phyloP scores from a whole-genome alignment of 192 early-diverging fungal species.

The Dimargaris xerosporica region DNA sequence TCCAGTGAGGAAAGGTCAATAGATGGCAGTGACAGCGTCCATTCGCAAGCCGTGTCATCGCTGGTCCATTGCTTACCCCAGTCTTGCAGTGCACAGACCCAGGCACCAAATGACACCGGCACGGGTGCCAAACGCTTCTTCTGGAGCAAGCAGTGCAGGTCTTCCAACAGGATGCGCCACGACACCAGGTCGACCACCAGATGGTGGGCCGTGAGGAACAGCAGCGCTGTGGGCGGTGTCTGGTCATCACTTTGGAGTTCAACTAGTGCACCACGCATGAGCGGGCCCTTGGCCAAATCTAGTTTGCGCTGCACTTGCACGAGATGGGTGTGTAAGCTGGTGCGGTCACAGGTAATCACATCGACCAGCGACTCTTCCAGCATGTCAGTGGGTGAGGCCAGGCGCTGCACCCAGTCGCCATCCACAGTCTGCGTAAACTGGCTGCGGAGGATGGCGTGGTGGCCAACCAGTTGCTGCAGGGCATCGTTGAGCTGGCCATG shows the following conservation, averaged over 20 bases:
- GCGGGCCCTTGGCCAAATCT: background rate
- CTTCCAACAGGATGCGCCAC: conserved; percentile 21
- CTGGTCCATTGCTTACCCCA: background rate
- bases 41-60: background rate
- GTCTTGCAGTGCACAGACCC: background rate
- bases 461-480: background rate
- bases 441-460: conserved; percentile 8
- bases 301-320: background rate
- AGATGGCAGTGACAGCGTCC: background rate
- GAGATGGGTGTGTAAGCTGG: background rate
- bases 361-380: background rate
- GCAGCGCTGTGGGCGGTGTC: conserved; percentile 1
- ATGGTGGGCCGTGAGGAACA: conserved; percentile 18
- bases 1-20: background rate
- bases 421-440: background rate
- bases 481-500: background rate
- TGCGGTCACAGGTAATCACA: background rate
- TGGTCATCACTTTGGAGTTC: background rate
- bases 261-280: background rate
- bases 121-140: conserved; percentile 1
- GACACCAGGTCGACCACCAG: conserved; percentile 21
- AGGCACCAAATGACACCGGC: conserved; percentile 12
- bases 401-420: background rate
- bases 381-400: background rate
- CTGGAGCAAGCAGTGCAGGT: conserved; percentile 12